These are phyloP conservation scores for Solanum ossicruentum DNA, from an alignment of 257 asterid species.

Conservation along the genomic window DNA sequence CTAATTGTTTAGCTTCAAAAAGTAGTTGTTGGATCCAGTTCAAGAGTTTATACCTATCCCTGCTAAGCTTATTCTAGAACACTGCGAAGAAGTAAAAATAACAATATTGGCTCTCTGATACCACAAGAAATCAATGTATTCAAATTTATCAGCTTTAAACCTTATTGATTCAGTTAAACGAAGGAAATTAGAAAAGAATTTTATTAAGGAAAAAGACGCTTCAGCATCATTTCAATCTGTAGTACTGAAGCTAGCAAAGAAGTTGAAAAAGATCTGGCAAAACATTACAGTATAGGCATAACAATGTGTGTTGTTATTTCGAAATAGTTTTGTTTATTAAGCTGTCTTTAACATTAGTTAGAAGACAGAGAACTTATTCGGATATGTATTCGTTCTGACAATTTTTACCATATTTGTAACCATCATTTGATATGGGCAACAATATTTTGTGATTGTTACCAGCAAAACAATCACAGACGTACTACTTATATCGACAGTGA, in stretches of 20 bases:
- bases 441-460: background rate
- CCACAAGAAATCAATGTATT: background rate
- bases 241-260: background rate
- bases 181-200: background rate
- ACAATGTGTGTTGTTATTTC: background rate
- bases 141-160: background rate
- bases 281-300: background rate
- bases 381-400: background rate
- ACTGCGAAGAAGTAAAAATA: background rate
- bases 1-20: background rate
- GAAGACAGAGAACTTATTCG: background rate
- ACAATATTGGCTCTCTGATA: background rate
- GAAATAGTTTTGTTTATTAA: background rate
- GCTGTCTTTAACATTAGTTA: background rate
- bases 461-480: background rate
- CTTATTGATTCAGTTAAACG: background rate
- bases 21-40: background rate
- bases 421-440: background rate
- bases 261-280: too few relatives aligned
- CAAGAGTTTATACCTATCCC: background rate
- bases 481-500: background rate
- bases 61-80: background rate
- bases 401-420: background rate
- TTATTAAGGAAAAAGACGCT: background rate
- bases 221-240: background rate